Base-by-base conservation (phyloP, 2,329 filamentous ascomycete genomes). In the Xylariaceae sp. region DNA sequence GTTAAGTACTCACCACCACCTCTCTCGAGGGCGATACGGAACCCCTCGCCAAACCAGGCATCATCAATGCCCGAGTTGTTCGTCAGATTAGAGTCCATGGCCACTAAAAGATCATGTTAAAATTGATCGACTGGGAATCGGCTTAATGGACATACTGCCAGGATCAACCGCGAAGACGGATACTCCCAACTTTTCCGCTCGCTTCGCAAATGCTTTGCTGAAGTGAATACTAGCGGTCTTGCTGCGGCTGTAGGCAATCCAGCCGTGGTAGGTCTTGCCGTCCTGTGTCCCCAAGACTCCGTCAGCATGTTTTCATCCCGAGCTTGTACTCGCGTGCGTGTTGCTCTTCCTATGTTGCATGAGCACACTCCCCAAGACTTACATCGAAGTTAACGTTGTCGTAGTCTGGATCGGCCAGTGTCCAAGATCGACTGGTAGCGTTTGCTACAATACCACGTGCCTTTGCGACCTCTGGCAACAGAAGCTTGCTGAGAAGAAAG, bases 161-260 rank as follows among this genome's bases (percentile, higher is more conserved):
- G 54, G 54, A 17, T 56, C 45, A n/a, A 23, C 53, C 1, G 73
- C 73, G 7, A 71, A 71, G 0, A 73, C 70, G 2, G 66, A 64
- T 4, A 76, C 65, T 1, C 70, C 70, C 1, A 64, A 65, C n/a
- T 47, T 44, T 7, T 66, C 62, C 2, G 76, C 63, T 11, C 71
- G 71, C 18, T 75, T 66, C 0, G 66, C 66, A 3, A 78, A 64
- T 49, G 68, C 72, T n/a, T 68, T 70, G 0, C 70, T 68, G 60
- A 77, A 76, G 53, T 78, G 67, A 8, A 81, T 76, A 48, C 79
- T 77, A 5, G 78, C 77, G 1, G 76, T 74, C 63, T 81, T 81
- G 56, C 75, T 76, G 63, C 79, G 77, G 0, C 72, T 74, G 58
- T 82, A 81, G 5, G 73, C 77, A 1, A 71, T 64, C 71, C 77